Base-by-base conservation (phyloP, 2,329 filamentous ascomycete species). In the Exophiala alcalophila region DNA sequence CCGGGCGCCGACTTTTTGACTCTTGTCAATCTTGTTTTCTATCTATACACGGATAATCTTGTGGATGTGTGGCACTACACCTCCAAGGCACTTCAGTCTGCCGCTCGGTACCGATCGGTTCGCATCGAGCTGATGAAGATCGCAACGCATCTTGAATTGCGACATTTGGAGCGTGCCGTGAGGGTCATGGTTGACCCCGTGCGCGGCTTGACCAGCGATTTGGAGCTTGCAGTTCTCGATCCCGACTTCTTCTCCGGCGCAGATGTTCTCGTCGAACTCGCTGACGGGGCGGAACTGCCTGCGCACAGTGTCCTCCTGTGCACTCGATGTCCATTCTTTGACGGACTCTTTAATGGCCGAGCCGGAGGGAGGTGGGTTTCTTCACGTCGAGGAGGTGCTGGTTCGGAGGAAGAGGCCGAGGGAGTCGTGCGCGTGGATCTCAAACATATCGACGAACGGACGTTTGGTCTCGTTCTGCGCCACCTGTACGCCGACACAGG, bases 31-130 rank as follows among this genome's bases (percentile, higher is more conserved):
- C 56, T 97, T 7, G 77, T 84, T 1, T 70, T 91, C 7, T 96
- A 87, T 57, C 61, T 84, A 5, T 97, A 97, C 61, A 83, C 81
- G 4, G 92, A 97, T 59, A 73, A 71, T 3, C 68, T 90, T 11
- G 73, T 95, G 21, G 87, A 92, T 46, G 84, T 90, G 12, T 97
- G 92, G 92, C 86, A 90, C 53, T 82, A 84, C 50, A 83, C 83
- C 4, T 78, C 71, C 49, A 77, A 81, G 49, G 76, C 79, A 14
- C 77, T 81, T 2, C 68, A 77, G 8, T 70, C 83, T 60, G 83
- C 86, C 0, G 76, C 78, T 55, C 76, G 85, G 27, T 94, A 88
- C 61, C 84, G 89, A 16, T 81, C 90, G 57, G 75, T 94, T 12
- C 82, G 91, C 14, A 76, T 72, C 1, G 91, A 97, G 59, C 69